Conservation (phyloP, 805 yeast species). For the Pichia gijzeniarum region DNA sequence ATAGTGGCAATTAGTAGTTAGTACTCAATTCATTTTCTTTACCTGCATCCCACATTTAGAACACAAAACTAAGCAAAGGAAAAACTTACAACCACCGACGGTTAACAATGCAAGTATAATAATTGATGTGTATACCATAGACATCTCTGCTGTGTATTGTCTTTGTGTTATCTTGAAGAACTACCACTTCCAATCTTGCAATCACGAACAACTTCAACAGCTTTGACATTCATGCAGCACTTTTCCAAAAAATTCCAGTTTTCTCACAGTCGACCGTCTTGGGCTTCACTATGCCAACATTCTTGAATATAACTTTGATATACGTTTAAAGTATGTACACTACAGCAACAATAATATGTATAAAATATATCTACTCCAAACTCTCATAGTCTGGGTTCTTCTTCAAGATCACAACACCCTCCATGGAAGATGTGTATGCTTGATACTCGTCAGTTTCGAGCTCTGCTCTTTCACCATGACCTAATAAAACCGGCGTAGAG, state of each 20-base stretch:
- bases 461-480: slow-evolving; percentile 95
- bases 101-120: slow-evolving; percentile 9
- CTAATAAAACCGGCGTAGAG: slow-evolving; percentile 90
- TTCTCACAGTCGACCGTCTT: background rate
- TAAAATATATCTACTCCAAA: slow-evolving; percentile 1
- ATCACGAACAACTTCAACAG: no score
- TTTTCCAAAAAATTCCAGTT: background rate
- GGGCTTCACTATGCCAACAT: no score
- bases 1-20: background rate
- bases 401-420: slow-evolving; percentile 87
- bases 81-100: slow-evolving; percentile 14
- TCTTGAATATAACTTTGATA: no score
- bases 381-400: slow-evolving; percentile 84
- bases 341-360: no score
- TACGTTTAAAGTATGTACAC: no score
- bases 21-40: slow-evolving; percentile 1
- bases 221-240: slow-evolving; percentile 1
- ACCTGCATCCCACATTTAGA: background rate
- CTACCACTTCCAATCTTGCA: no score
- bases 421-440: slow-evolving; percentile 73
- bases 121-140: slow-evolving; percentile 10
- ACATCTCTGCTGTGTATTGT: slow-evolving; percentile 3
- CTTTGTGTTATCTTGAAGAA: background rate
- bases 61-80: background rate
- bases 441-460: slow-evolving; percentile 91